Conservation (phyloP, 1,284 basidiomycete genomes). For the Ceratobasidium theobromae region DNA sequence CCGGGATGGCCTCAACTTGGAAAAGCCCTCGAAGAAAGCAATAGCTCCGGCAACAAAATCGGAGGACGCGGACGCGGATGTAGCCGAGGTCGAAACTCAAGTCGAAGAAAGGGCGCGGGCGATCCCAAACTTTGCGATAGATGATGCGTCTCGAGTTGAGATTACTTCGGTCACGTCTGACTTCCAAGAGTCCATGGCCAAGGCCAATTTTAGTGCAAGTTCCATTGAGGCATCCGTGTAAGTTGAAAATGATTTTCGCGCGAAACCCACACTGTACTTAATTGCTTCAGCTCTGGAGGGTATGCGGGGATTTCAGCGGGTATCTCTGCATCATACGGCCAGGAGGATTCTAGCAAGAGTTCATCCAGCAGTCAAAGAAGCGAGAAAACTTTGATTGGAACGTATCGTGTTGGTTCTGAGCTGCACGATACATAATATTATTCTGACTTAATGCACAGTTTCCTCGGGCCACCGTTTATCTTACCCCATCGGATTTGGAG, state of each 20-base stretch:
- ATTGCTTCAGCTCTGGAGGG: not conserved
- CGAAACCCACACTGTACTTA: not conserved
- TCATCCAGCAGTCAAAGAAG: not conserved
- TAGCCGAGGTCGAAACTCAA: no score
- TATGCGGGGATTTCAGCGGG: not conserved
- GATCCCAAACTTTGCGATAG: slow-evolving; percentile 1
- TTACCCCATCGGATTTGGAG: slow-evolving; percentile 1
- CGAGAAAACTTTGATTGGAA: slow-evolving; percentile 1
- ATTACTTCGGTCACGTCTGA: not conserved
- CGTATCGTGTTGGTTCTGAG: not conserved
- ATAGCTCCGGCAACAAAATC: not conserved
- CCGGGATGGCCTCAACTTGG: not conserved
- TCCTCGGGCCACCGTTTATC: slow-evolving; percentile 2
- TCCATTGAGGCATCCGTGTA: not conserved
- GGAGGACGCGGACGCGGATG: not conserved
- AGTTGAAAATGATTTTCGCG: not conserved
- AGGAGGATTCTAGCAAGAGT: not conserved
- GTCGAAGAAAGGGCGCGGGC: not conserved
- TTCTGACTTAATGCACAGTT: not conserved
- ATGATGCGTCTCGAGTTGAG: not conserved
- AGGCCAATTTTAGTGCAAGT: not conserved
- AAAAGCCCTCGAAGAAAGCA: no score
- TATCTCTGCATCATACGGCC: not conserved
- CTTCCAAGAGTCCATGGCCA: slow-evolving; percentile 13
- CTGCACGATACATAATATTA: not conserved